Base-by-base conservation (phyloP, 2,329 filamentous ascomycete species). In the Aspergillus clavatus region DNA sequence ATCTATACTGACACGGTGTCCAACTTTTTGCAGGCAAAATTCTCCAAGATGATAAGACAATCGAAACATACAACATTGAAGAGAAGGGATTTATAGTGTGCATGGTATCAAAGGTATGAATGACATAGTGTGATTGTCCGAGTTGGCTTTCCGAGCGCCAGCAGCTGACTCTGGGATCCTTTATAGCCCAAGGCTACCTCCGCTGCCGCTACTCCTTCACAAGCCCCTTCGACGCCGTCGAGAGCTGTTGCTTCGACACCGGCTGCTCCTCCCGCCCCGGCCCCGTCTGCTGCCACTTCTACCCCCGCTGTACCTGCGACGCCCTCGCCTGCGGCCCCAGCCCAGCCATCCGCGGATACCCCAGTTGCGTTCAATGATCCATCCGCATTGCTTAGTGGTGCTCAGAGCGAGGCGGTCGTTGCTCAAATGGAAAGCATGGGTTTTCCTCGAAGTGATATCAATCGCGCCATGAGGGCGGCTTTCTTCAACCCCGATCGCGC, bases 1-100 rank as follows among this genome's bases (percentile, higher is more conserved):
- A 14, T 21, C 11, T 33, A 41, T 12, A 35, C 54, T 59, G 48
- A 59, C 50, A 22, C 28, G 44, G 42, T 38, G 16, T 40, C 51
- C 42, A 31, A 21, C 37, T 28, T 35, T 48, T 35, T 40, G 45
- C 59, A 96, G 90, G 93, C 75, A 98, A 98, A 77, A 97, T 98
- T 60, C 77, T 98, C 55, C 91, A 96, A 72, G 91, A 98, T 85
- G 89, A 89, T 51, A 93, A 96, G 66, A 95, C 90, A 2, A 87
- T 98, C 59, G 89, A 89, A 70, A 90, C 87, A 31, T 97, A 97
- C 77, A 95, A 89, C 73, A 97, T 98, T 53, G 91, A 98, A 72
- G 93, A 97, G 80, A 98, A 97, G 79, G 93, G 93, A 28, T 98
- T 97, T 69, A 89, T 98, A 61, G 93, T 98, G 50, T 98, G 93